These are phyloP conservation scores for Vicia villosa DNA, from an alignment of 306 rosid species.

Conservation along the genomic window DNA sequence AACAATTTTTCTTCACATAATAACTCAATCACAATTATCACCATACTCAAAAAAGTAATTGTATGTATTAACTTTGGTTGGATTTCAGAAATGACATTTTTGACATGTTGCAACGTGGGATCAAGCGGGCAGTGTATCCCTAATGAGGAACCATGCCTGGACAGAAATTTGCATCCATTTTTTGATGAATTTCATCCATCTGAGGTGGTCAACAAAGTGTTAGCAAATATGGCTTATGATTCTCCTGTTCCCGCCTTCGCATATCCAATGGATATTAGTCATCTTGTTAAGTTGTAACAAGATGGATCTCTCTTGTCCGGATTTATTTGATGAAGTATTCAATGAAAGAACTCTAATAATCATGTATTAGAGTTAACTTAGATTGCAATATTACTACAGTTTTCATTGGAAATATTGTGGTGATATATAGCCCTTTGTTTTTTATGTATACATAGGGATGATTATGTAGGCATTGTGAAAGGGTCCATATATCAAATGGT, in stretches of 20 bases:
- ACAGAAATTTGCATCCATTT: constrained; percentile 25
- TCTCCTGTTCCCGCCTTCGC: constrained; percentile 16
- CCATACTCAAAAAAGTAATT: no score
- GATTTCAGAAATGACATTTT: constrained; percentile 5
- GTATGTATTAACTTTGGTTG: constrained; percentile 8
- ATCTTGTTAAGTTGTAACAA: constrained; percentile 28
- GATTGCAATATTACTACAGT: background rate
- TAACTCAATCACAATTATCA: no score
- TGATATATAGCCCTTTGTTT: background rate
- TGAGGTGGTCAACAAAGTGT: constrained; percentile 25
- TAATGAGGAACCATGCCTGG: constrained; percentile 28
- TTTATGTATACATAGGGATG: background rate
- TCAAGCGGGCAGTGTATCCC: constrained; percentile 34
- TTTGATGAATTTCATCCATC: constrained; percentile 53
- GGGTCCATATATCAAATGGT: no score
- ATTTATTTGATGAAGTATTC: background rate
- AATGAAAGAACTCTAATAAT: background rate
- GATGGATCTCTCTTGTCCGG: background rate
- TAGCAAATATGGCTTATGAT: constrained; percentile 26
- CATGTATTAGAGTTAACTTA: background rate
- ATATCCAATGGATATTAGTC: constrained; percentile 42
- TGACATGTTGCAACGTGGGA: constrained; percentile 40
- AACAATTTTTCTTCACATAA: background rate
- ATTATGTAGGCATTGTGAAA: background rate
- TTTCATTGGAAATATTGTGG: background rate